phyloP scores from a whole-genome alignment of 305 asterid species.

The Withania somnifera region DNA sequence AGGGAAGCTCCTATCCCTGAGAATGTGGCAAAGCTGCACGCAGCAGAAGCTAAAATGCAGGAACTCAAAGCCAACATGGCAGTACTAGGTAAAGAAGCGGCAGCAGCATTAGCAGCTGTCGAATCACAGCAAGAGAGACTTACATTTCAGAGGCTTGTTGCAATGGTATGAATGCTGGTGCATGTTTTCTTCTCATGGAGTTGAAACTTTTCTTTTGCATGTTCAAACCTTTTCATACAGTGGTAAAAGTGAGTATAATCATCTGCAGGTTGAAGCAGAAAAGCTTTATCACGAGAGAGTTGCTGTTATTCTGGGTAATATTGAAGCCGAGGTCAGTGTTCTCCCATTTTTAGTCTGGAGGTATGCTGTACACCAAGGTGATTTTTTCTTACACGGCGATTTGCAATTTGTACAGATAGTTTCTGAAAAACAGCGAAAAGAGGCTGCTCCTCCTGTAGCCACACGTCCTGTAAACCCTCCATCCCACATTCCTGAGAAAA shows the following conservation, averaged over 20 bases:
- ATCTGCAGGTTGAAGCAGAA: slow-evolving; percentile 80
- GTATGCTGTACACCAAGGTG: not conserved
- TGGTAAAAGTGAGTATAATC: slow-evolving; percentile 7
- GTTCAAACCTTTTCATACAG: not conserved
- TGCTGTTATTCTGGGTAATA: slow-evolving; percentile 87
- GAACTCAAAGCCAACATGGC: slow-evolving; percentile 94
- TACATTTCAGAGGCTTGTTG: slow-evolving; percentile 85
- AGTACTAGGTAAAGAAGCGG: slow-evolving; percentile 95
- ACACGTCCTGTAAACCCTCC: slow-evolving; percentile 66
- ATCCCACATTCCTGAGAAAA: slow-evolving; percentile 48
- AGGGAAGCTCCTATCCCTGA: slow-evolving; percentile 95
- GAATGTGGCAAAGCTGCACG: slow-evolving; percentile 78
- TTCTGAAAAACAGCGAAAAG: slow-evolving; percentile 92
- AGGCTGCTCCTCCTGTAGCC: slow-evolving; percentile 91
- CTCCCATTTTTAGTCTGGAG: not conserved
- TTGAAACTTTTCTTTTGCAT: not conserved
- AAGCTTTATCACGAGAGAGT: slow-evolving; percentile 77
- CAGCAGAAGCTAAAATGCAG: slow-evolving; percentile 86
- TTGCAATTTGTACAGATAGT: slow-evolving; percentile 41
- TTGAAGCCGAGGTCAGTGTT: slow-evolving; percentile 77
- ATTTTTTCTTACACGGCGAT: not conserved
- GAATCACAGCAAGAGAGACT: slow-evolving; percentile 97
- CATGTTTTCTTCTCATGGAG: not conserved
- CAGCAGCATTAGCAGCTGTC: slow-evolving; percentile 80
- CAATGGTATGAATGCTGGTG: slow-evolving; percentile 48